Percentiles rank a stretch among this genome's conserved stretches.
Conservation (phyloP, 768 basidiomycete genomes). For the Baorangia bicolor region DNA sequence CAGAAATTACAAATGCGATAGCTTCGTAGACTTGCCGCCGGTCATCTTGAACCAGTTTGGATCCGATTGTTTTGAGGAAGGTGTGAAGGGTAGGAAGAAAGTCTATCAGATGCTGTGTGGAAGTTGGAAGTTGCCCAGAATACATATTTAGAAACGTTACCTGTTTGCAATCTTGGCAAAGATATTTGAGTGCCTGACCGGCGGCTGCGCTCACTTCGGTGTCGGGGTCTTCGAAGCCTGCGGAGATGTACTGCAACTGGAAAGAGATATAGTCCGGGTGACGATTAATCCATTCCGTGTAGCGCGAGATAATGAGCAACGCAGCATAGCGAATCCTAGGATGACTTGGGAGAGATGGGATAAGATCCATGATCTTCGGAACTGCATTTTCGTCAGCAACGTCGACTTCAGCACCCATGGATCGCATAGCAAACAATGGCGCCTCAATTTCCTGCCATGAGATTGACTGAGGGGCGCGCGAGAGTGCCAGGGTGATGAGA, state of each 20-base stretch:
- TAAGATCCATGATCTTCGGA: slow-evolving; percentile 95
- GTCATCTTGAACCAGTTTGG: slow-evolving; percentile 83
- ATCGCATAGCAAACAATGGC: slow-evolving; percentile 94
- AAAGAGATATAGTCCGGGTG: slow-evolving; percentile 85
- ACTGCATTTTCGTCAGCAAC: slow-evolving; percentile 77
- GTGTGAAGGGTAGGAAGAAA: slow-evolving; percentile 90
- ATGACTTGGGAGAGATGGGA: slow-evolving; percentile 86
- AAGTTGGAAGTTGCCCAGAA: slow-evolving; percentile 6
- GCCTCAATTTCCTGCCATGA: slow-evolving; percentile 98
- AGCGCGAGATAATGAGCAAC: slow-evolving; percentile 89
- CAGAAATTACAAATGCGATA: slow-evolving; percentile 91
- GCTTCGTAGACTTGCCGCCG: slow-evolving; percentile 92
- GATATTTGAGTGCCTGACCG: slow-evolving; percentile 92
- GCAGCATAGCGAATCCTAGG: slow-evolving; percentile 94
- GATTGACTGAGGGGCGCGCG: slow-evolving; percentile 51
- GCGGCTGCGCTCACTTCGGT: slow-evolving; percentile 88
- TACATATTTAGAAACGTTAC: slow-evolving; percentile 37
- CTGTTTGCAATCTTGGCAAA: slow-evolving; percentile 95
- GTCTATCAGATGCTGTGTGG: slow-evolving; percentile 75
- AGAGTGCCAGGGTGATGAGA: slow-evolving; percentile 72
- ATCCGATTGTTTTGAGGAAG: slow-evolving; percentile 78
- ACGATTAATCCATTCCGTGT: slow-evolving; percentile 93
- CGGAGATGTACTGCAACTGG: slow-evolving; percentile 88
- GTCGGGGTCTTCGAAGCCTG: slow-evolving; percentile 83
- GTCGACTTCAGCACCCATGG: slow-evolving; percentile 96